Conservation (phyloP, 2,329 filamentous ascomycete genomes). For the Hypomyces rosellus region DNA sequence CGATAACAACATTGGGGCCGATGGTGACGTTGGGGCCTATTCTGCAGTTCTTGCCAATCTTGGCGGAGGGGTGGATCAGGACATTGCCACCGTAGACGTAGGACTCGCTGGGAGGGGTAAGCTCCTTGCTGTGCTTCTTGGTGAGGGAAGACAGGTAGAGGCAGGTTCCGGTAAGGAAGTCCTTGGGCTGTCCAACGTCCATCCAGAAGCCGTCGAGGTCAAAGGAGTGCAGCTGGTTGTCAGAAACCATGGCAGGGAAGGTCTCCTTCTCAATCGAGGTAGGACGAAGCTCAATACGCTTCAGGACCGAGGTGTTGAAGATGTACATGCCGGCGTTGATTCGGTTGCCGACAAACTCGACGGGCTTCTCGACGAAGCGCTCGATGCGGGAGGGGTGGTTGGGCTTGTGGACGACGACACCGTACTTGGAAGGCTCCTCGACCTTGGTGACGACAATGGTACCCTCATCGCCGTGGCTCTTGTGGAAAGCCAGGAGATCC, state of each 20-base stretch:
- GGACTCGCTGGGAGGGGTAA: constrained; percentile 65
- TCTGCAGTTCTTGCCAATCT: constrained; percentile 97
- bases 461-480: constrained; percentile 85
- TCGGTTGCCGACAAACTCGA: constrained; percentile 96
- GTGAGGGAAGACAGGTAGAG: constrained; percentile 89
- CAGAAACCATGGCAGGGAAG: constrained; percentile 87
- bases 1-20: constrained; percentile 84
- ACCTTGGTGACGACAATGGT: constrained; percentile 99
- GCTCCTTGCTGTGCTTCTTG: constrained; percentile 82
- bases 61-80: constrained; percentile 85
- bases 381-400: constrained; percentile 88
- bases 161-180: constrained; percentile 94
- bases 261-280: constrained; percentile 99
- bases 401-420: constrained; percentile 96
- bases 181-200: constrained; percentile 98
- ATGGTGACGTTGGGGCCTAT: constrained; percentile 97
- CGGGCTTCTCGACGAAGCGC: constrained; percentile 98
- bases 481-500: constrained; percentile 86
- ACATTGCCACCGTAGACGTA: constrained; percentile 94
- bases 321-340: constrained; percentile 99
- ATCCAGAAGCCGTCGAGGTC: constrained; percentile 99
- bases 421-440: constrained; percentile 97
- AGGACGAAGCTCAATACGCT: constrained; percentile 89
- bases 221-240: constrained; percentile 89
- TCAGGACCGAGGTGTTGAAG: constrained; percentile 83